A percentile compares a stretch with the other conserved stretches of the same genome.
These are phyloP conservation scores for Trichoderma guizhouense DNA, from an alignment of 2,329 filamentous ascomycete species.

Conservation along the genomic window DNA sequence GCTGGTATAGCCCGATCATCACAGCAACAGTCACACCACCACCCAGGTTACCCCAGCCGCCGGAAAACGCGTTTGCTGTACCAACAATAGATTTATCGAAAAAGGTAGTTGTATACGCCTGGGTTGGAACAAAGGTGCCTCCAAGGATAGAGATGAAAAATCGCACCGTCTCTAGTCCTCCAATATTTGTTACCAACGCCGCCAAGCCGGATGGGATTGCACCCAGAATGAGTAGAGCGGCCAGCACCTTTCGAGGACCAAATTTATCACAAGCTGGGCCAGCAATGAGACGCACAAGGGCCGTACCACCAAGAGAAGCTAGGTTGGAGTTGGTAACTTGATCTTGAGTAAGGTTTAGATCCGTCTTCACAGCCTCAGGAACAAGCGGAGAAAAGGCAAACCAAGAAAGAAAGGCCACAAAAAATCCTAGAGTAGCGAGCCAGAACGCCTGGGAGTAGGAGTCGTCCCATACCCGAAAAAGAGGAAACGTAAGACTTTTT, in stretches of 20 bases:
- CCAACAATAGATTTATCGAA: constrained; percentile 92
- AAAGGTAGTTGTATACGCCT: constrained; percentile 90
- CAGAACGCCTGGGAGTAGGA: background rate
- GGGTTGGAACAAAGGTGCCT: constrained; percentile 77
- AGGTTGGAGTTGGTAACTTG: constrained; percentile 90
- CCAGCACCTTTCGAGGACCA: constrained; percentile 77
- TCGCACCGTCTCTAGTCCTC: constrained; percentile 66
- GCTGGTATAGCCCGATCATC: constrained; percentile 88
- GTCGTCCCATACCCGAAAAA: background rate
- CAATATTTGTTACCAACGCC: constrained; percentile 63
- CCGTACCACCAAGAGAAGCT: constrained; percentile 65
- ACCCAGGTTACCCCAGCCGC: constrained; percentile 81
- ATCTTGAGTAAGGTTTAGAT: constrained; percentile 66
- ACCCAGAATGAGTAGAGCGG: constrained; percentile 70
- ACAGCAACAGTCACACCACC: constrained; percentile 91
- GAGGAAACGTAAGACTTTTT: background rate
- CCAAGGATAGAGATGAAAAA: constrained; percentile 82
- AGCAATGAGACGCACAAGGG: constrained; percentile 72
- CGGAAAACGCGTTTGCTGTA: constrained; percentile 80
- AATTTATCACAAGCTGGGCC: constrained; percentile 84
- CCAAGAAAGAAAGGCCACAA: constrained; percentile 24
- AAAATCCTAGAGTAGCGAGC: background rate
- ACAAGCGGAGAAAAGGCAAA: constrained; percentile 85
- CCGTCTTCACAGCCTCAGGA: constrained; percentile 73
- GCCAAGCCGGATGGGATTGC: constrained; percentile 79